These are phyloP conservation scores for Papilionanthe hybrid DNA, from an alignment of 116 monocot genomes.

Conservation along the genomic window DNA sequence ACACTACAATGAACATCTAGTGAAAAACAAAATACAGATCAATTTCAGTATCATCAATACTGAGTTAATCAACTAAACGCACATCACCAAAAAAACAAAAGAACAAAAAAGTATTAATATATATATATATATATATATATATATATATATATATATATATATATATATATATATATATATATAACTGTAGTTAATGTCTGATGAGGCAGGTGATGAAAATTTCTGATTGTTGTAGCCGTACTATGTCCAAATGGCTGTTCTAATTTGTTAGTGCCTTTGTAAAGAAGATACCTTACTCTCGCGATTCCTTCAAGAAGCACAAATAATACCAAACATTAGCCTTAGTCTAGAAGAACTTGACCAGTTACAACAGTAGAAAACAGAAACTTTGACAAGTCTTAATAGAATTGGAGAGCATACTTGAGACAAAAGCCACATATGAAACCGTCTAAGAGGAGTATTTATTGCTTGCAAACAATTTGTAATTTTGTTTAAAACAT, in stretches of 20 bases:
- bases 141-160: too few relatives aligned
- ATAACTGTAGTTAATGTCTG: neutral
- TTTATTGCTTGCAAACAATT: too few relatives aligned
- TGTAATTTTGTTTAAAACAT: too few relatives aligned
- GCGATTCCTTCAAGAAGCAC: neutral
- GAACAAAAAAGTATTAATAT: too few relatives aligned
- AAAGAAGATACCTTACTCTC: neutral
- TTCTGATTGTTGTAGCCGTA: neutral
- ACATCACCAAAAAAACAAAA: neutral
- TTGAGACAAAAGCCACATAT: neutral
- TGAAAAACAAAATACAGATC: neutral
- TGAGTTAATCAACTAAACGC: neutral
- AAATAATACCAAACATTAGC: neutral
- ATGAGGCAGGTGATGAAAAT: neutral
- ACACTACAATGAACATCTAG: neutral
- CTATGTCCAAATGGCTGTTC: neutral
- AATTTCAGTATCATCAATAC: neutral
- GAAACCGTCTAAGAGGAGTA: neutral
- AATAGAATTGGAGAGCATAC: neutral
- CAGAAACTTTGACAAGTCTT: neutral
- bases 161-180: too few relatives aligned
- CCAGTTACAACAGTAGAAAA: too few relatives aligned
- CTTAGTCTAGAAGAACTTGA: too few relatives aligned
- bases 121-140: too few relatives aligned
- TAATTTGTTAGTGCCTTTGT: neutral